These are phyloP conservation scores for Metahyphopichia silvanorum DNA, from an alignment of 805 yeast genomes.

Conservation along the genomic window DNA sequence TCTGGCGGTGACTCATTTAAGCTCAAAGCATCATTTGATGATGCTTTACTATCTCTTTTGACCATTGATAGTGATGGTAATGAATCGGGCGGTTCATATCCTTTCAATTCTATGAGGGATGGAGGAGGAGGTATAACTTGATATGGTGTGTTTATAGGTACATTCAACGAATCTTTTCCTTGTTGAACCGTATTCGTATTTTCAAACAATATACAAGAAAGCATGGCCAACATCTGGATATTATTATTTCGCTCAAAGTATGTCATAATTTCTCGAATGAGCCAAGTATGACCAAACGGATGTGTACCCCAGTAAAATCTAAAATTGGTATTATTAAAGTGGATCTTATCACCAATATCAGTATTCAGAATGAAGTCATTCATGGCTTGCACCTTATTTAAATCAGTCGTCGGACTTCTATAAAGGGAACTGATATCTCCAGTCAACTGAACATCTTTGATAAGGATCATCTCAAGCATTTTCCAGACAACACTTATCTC, in stretches of 20 bases:
- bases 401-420: conserved; percentile 5
- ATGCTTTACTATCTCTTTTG: background rate
- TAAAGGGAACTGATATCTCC: conserved; percentile 12
- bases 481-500: conserved; percentile 78
- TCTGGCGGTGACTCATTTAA: conserved; percentile 4
- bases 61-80: background rate
- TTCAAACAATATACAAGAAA: conserved; percentile 67
- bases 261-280: conserved; percentile 56
- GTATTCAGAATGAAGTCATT: conserved; percentile 8
- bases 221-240: conserved; percentile 87
- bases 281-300: conserved; percentile 70
- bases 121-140: conserved; percentile 31
- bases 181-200: conserved; percentile 22
- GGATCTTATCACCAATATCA: conserved; percentile 4
- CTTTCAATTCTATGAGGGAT: conserved; percentile 12
- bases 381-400: conserved; percentile 4
- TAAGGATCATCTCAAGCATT: conserved; percentile 46
- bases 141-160: conserved; percentile 50
- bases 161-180: conserved; percentile 18
- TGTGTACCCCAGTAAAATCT: conserved; percentile 75
- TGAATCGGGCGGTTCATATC: conserved; percentile 8
- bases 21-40: conserved; percentile 3
- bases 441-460: conserved; percentile 33
- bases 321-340: conserved; percentile 8
- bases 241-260: conserved; percentile 66